Conservation (phyloP, 1,139 yeast genomes). For the Williopsis jadinii region DNA sequence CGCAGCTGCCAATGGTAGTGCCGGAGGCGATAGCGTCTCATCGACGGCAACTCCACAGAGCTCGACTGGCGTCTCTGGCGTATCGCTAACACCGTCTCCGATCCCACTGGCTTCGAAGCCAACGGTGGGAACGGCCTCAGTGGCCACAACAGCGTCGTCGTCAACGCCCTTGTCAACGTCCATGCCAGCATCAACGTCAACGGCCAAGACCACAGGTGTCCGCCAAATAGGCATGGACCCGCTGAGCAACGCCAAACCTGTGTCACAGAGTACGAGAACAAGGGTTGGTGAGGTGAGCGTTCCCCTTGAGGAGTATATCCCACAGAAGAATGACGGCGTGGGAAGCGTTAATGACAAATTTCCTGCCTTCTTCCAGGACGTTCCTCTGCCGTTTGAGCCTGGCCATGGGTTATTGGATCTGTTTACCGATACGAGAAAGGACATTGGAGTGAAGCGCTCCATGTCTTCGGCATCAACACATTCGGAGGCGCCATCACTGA, state of each 20-base stretch:
- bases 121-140: not conserved
- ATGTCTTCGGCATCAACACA: constrained; percentile 5
- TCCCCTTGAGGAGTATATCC: constrained; percentile 38
- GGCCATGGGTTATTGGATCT: constrained; percentile 36
- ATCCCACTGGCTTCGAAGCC: not conserved
- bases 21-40: not conserved
- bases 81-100: not conserved
- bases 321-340: constrained; percentile 23
- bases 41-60: not conserved
- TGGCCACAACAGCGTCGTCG: not conserved
- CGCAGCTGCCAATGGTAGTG: not conserved
- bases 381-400: constrained; percentile 26
- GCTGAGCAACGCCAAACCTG: constrained; percentile 22
- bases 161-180: not conserved
- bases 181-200: not conserved
- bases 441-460: not conserved
- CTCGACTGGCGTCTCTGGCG: not conserved
- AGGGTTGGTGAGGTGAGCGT: constrained; percentile 39
- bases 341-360: constrained; percentile 24
- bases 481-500: constrained; percentile 8
- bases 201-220: constrained; percentile 7
- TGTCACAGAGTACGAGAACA: constrained; percentile 22
- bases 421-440: constrained; percentile 15
- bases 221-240: constrained; percentile 25
- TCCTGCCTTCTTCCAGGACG: constrained; percentile 24